Percentiles rank a stretch among this genome's conserved stretches.
These are phyloP conservation scores for Aspergillus egyptiacus DNA, from an alignment of 495 filamentous ascomycete genomes.

Conservation along the genomic window DNA sequence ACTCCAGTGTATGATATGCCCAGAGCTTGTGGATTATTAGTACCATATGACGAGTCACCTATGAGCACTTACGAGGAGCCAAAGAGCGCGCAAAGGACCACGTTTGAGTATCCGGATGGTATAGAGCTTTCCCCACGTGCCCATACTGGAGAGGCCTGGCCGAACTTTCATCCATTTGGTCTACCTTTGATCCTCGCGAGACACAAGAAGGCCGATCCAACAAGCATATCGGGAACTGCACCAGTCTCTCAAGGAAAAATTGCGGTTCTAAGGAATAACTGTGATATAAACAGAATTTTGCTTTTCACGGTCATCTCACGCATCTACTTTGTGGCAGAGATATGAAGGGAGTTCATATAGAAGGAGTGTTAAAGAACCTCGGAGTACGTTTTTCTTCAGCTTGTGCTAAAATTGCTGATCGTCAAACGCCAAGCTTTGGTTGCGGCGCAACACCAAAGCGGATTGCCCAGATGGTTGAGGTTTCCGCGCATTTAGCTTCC, in stretches of 20 bases:
- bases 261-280: background rate
- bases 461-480: too few relatives aligned
- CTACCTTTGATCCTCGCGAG: constrained; percentile 33
- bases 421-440: constrained; percentile 20
- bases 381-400: background rate
- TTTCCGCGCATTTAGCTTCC: background rate
- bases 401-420: background rate
- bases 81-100: constrained; percentile 53
- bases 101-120: constrained; percentile 43
- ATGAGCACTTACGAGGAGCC: constrained; percentile 19
- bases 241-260: background rate
- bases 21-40: constrained; percentile 22
- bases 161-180: constrained; percentile 57
- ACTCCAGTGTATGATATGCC: constrained; percentile 30
- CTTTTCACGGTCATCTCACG: constrained; percentile 5
- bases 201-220: constrained; percentile 20
- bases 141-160: constrained; percentile 57
- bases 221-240: constrained; percentile 34
- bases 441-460: constrained; percentile 29
- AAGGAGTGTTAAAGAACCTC: background rate
- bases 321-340: constrained; percentile 11
- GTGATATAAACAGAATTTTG: background rate
- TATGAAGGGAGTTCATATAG: constrained; percentile 23
- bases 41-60: background rate
- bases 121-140: constrained; percentile 54